These are phyloP conservation scores for Hypocreales sp. DNA, from an alignment of 2,329 filamentous ascomycete species.

Conservation along the genomic window DNA sequence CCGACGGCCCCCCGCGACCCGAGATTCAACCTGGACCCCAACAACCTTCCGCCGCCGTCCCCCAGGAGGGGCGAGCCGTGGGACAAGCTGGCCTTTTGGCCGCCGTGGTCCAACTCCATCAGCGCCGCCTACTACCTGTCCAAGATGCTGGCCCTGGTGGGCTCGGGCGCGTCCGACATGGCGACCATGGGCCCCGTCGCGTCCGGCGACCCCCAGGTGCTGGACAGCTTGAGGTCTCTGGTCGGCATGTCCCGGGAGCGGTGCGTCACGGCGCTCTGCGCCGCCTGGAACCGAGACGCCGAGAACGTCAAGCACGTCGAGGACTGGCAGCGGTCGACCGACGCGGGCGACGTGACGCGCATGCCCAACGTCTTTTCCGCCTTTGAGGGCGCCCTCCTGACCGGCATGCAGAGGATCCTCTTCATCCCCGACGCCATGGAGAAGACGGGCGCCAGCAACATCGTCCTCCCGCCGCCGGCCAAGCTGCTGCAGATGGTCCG, in stretches of 20 bases:
- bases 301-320: conserved; percentile 87
- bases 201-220: conserved; percentile 34
- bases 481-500: conserved; percentile 86
- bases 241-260: conserved; percentile 71
- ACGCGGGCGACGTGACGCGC: conserved; percentile 73
- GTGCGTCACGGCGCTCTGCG: conserved; percentile 70
- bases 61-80: conserved; percentile 70
- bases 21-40: conserved; percentile 66
- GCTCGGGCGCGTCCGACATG: conserved; percentile 78
- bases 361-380: conserved; percentile 78
- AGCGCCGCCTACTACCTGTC: conserved; percentile 85
- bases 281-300: conserved; percentile 85
- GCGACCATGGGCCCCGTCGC: conserved; percentile 56
- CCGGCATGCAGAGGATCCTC: conserved; percentile 85
- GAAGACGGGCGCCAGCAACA: conserved; percentile 57
- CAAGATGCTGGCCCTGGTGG: conserved; percentile 66
- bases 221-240: conserved; percentile 61
- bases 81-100: conserved; percentile 95
- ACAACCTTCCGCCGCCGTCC: conserved; percentile 60
- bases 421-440: conserved; percentile 78
- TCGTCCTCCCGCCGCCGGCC: conserved; percentile 69
- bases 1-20: conserved; percentile 49
- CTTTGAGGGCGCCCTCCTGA: conserved; percentile 69
- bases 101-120: conserved; percentile 78
- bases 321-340: conserved; percentile 76